phyloP scores from a whole-genome alignment of 225 moss, liverwort and hornwort genomes.

The Pseudoscleropodium purum region DNA sequence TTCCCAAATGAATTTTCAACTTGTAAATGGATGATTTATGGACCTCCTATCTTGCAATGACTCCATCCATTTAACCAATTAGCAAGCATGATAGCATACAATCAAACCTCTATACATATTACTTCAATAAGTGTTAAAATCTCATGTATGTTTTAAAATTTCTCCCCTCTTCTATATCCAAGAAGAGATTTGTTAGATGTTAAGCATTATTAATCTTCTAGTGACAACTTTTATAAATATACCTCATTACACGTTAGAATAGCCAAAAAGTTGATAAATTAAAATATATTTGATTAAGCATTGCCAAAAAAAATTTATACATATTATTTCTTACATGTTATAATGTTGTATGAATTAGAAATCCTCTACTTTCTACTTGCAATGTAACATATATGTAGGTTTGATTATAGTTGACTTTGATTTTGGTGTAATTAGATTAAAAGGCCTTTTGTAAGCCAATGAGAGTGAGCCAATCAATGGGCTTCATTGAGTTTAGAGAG shows the following conservation, averaged over 20 bases:
- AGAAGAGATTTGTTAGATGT: not conserved
- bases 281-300: no score
- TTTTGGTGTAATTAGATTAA: no score
- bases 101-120: not conserved
- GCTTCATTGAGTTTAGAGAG: no score
- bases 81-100: not conserved
- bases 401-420: not conserved
- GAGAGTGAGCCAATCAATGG: no score
- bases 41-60: fast-evolving
- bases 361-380: not conserved
- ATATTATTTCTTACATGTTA: no score
- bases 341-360: no score
- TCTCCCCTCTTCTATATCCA: not conserved
- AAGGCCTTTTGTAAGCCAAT: no score
- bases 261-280: not conserved
- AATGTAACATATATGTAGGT: not conserved
- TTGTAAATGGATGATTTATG: not conserved
- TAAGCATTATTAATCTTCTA: not conserved
- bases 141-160: not conserved
- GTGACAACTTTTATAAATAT: not conserved
- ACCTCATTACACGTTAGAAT: not conserved
- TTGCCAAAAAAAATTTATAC: no score
- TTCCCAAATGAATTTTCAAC: not conserved
- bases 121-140: not conserved
- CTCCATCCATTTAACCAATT: not conserved